Percentiles rank a stretch among this genome's conserved stretches.
These are phyloP conservation scores for Acrocalymma vagum DNA, from an alignment of 2,329 filamentous ascomycete genomes.

Conservation along the genomic window DNA sequence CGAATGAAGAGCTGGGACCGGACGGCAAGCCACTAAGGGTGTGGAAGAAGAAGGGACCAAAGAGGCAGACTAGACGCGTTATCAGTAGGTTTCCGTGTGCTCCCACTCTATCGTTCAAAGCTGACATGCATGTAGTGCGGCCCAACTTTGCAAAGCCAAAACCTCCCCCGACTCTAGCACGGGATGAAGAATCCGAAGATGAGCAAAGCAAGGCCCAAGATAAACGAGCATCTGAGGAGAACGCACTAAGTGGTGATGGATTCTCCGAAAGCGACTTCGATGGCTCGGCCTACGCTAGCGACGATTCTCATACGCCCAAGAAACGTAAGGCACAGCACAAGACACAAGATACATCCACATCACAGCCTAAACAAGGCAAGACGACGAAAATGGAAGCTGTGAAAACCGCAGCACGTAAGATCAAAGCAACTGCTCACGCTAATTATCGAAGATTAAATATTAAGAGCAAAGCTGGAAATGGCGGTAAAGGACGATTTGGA, in stretches of 20 bases:
- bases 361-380: slow-evolving; percentile 10
- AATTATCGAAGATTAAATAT: slow-evolving; percentile 61
- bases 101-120: slow-evolving; percentile 1
- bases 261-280: slow-evolving; percentile 43
- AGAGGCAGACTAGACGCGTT: slow-evolving; percentile 75
- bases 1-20: slow-evolving; percentile 50
- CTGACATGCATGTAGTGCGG: slow-evolving; percentile 46
- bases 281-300: slow-evolving; percentile 53
- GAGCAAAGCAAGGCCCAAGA: slow-evolving; percentile 50
- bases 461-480: slow-evolving; percentile 55
- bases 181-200: slow-evolving; percentile 40
- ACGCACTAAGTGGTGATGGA: slow-evolving; percentile 48
- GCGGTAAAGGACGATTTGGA: slow-evolving; percentile 52
- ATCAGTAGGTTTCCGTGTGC: slow-evolving; percentile 57
- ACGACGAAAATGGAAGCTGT: slow-evolving; percentile 25
- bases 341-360: slow-evolving; percentile 10
- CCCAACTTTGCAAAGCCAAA: slow-evolving; percentile 53
- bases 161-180: slow-evolving; percentile 41
- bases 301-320: slow-evolving; percentile 45
- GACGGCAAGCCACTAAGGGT: slow-evolving; percentile 67
- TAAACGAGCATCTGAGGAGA: slow-evolving; percentile 33
- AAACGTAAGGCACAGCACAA: slow-evolving; percentile 33
- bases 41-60: slow-evolving; percentile 86
- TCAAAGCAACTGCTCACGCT: slow-evolving; percentile 56
- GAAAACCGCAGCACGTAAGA: slow-evolving; percentile 53